These are phyloP conservation scores for Cryphonectria carpinicola DNA, from an alignment of 2,329 filamentous ascomycete species.

Conservation along the genomic window DNA sequence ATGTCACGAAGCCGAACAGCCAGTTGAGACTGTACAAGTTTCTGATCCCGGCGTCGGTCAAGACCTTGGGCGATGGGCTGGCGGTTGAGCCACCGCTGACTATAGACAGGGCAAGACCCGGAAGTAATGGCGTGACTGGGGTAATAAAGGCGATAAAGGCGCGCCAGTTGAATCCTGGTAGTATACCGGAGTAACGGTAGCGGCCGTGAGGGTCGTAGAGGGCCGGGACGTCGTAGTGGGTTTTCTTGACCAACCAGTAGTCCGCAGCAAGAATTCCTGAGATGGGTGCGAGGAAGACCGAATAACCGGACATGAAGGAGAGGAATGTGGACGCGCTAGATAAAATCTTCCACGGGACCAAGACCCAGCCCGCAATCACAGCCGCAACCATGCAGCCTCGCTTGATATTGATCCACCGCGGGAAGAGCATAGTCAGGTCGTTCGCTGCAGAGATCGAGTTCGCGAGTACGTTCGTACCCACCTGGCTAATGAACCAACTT, in stretches of 20 bases:
- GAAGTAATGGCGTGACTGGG: slow-evolving; percentile 35
- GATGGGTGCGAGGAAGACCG: slow-evolving; percentile 39
- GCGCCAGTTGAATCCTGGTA: slow-evolving; percentile 40
- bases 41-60: slow-evolving; percentile 32
- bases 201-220: slow-evolving; percentile 47
- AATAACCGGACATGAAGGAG: slow-evolving; percentile 59
- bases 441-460: slow-evolving; percentile 59
- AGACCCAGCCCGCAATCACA: slow-evolving; percentile 55
- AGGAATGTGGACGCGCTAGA: slow-evolving; percentile 43
- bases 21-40: slow-evolving; percentile 39
- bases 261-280: slow-evolving; percentile 44
- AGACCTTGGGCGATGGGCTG: slow-evolving; percentile 14
- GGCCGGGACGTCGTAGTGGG: slow-evolving; percentile 45
- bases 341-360: slow-evolving; percentile 62
- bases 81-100: slow-evolving; percentile 10
- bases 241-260: slow-evolving; percentile 36
- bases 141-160: slow-evolving; percentile 36
- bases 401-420: slow-evolving; percentile 57
- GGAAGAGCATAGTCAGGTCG: slow-evolving; percentile 58
- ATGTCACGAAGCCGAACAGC: slow-evolving; percentile 41
- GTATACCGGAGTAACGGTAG: slow-evolving; percentile 39
- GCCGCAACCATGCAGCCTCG: slow-evolving; percentile 61
- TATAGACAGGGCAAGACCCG: slow-evolving; percentile 29
- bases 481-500: slow-evolving; percentile 50
- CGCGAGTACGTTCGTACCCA: slow-evolving; percentile 61